phyloP scores from a whole-genome alignment of 768 basidiomycete species.

The Candolleomyces efflorescens region DNA sequence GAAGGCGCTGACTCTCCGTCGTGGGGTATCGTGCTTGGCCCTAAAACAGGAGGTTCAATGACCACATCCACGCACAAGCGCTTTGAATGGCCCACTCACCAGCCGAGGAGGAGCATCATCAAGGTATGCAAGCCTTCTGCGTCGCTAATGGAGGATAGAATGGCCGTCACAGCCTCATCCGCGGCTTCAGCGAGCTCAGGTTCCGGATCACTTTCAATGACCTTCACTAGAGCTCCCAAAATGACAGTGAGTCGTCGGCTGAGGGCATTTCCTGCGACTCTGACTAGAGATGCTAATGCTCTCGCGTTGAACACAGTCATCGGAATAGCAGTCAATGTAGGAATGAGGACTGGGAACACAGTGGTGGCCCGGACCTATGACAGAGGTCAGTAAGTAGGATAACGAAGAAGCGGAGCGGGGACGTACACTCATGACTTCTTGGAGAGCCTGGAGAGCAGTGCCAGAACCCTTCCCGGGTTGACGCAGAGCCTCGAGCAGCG shows the following conservation, averaged over 20 bases:
- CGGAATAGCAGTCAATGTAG: slow-evolving; percentile 83
- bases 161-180: slow-evolving; percentile 67
- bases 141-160: slow-evolving; percentile 78
- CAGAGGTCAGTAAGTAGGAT: slow-evolving; percentile 3
- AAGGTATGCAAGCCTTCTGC: slow-evolving; percentile 85
- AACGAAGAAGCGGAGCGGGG: background rate
- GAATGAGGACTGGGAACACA: slow-evolving; percentile 96
- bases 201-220: slow-evolving; percentile 62
- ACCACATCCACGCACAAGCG: background rate
- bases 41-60: slow-evolving; percentile 32
- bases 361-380: slow-evolving; percentile 83
- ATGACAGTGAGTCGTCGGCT: slow-evolving; percentile 80
- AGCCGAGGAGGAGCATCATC: slow-evolving; percentile 85
- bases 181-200: slow-evolving; percentile 71
- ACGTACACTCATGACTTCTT: slow-evolving; percentile 90
- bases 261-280: slow-evolving; percentile 88
- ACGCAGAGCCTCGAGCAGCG: slow-evolving; percentile 86
- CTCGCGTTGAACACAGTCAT: slow-evolving; percentile 95
- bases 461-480: slow-evolving; percentile 94
- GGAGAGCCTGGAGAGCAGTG: slow-evolving; percentile 88
- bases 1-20: slow-evolving; percentile 75
- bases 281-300: slow-evolving; percentile 85
- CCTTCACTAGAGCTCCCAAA: slow-evolving; percentile 73
- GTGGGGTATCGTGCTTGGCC: slow-evolving; percentile 72
- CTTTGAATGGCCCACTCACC: slow-evolving; percentile 44